Evolutionary conservation across 2,329 filamentous ascomycete species (phyloP).

Genomic region (Fusarium cicatricum): DNA sequence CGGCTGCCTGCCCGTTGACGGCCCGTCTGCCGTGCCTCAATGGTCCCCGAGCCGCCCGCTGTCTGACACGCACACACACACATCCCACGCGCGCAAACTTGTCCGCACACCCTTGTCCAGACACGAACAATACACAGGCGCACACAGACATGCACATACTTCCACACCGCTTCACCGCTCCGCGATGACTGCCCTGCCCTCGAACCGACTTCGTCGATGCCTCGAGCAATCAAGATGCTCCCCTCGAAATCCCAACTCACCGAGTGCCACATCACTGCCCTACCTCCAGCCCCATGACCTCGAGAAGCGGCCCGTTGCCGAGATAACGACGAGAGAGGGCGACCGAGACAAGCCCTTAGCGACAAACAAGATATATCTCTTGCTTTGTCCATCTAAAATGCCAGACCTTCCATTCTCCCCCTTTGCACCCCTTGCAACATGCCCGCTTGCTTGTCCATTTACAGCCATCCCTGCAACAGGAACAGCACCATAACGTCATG

Average conservation of each 20-base stretch:
- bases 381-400: conserved; percentile 23
- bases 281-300: conserved; percentile 40
- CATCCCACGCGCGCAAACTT: conserved; percentile 19
- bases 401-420: conserved; percentile 22
- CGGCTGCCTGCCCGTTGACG: conserved; percentile 32
- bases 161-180: conserved; percentile 41
- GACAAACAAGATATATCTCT: conserved; percentile 33
- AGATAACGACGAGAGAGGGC: conserved; percentile 25
- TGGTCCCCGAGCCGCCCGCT: conserved; percentile 34
- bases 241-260: conserved; percentile 35
- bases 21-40: conserved; percentile 41
- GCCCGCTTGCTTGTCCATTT: conserved; percentile 21
- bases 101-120: conserved; percentile 34
- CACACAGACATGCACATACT: conserved; percentile 32
- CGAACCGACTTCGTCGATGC: conserved; percentile 21
- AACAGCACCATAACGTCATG: conserved; percentile 35
- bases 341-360: conserved; percentile 19
- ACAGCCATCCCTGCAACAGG: conserved; percentile 30
- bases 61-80: conserved; percentile 35
- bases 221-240: conserved; percentile 35
- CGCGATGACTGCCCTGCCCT: conserved; percentile 29
- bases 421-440: conserved; percentile 22
- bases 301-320: conserved; percentile 29
- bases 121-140: conserved; percentile 34
- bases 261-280: conserved; percentile 42